A percentile compares a stretch with the other conserved stretches of the same genome.
Conservation (phyloP, 345 rosid genomes). For the Hypericum perforatum region DNA sequence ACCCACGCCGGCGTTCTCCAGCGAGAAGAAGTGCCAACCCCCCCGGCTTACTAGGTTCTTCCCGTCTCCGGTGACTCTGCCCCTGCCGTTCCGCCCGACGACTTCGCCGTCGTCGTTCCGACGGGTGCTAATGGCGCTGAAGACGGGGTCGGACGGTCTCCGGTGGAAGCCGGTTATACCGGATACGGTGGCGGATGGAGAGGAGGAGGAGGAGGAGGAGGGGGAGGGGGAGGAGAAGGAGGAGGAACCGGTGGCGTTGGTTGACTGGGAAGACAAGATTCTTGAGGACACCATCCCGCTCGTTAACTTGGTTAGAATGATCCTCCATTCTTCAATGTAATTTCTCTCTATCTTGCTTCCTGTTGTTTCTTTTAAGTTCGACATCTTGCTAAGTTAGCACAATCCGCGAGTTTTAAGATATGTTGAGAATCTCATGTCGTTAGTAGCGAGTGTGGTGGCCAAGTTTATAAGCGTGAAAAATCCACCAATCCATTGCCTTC, state of each 20-base stretch:
- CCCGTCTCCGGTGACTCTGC: constrained; percentile 34
- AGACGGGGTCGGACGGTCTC: constrained; percentile 49
- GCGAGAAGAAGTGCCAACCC: constrained; percentile 5
- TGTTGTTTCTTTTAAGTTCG: neutral
- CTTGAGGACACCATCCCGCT: constrained; percentile 89
- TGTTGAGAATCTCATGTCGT: too few relatives aligned
- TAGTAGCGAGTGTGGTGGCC: too few relatives aligned
- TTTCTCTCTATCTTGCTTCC: neutral
- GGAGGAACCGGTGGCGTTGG: constrained; percentile 33
- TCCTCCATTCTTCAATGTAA: constrained; percentile 80
- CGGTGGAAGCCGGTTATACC: constrained; percentile 5
- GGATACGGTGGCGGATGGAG: constrained; percentile 22
- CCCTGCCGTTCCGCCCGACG: constrained; percentile 24
- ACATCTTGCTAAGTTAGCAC: too few relatives aligned
- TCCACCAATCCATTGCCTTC: too few relatives aligned
- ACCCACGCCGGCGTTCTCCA: constrained; percentile 20
- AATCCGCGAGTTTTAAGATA: too few relatives aligned
- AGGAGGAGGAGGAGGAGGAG: constrained; percentile 25
- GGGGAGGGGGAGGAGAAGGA: constrained; percentile 7
- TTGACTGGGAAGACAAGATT: constrained; percentile 81
- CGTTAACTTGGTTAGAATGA: constrained; percentile 81
- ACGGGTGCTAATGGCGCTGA: constrained; percentile 32
- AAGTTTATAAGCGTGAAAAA: too few relatives aligned
- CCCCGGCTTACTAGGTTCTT: neutral
- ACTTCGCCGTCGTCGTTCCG: constrained; percentile 16